A percentile compares a stretch with the other conserved stretches of the same genome.
Conservation (phyloP, 140 eudicot species). For the Erigeron philadelphicus region DNA sequence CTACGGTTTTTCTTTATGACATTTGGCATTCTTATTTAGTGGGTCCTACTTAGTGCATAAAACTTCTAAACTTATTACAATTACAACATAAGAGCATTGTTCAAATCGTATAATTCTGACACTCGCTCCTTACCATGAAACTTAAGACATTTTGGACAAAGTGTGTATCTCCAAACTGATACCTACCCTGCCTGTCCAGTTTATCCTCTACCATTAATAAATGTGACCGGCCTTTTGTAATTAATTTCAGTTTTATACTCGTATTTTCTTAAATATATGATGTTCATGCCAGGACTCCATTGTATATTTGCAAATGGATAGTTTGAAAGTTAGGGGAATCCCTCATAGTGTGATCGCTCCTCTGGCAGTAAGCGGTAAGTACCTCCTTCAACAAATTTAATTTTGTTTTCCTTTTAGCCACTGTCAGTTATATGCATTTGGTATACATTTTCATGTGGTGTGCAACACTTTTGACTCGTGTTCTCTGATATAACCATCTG, state of each 20-base stretch:
- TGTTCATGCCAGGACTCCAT: constrained; percentile 51
- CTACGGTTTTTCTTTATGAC: constrained; percentile 7
- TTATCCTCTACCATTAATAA: neutral
- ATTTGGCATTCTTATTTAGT: neutral
- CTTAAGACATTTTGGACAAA: neutral
- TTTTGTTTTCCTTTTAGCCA: neutral
- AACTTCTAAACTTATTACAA: neutral
- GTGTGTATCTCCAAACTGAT: neutral
- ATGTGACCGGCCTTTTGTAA: neutral
- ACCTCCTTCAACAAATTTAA: constrained; percentile 9
- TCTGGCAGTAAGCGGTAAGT: constrained; percentile 88
- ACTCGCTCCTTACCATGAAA: too few relatives aligned
- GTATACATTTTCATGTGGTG: too few relatives aligned
- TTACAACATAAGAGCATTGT: neutral
- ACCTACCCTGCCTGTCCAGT: neutral
- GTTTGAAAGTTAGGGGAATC: constrained; percentile 71
- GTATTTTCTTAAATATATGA: constrained; percentile 9
- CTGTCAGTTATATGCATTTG: neutral
- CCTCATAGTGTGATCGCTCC: constrained; percentile 75
- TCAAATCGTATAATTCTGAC: too few relatives aligned
- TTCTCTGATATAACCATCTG: neutral
- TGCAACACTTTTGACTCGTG: neutral
- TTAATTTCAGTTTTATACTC: neutral
- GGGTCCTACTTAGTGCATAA: constrained; percentile 12
- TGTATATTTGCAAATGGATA: constrained; percentile 56